These are phyloP conservation scores for Ganoderma boninense DNA, from an alignment of 1,284 basidiomycete genomes.

Conservation along the genomic window DNA sequence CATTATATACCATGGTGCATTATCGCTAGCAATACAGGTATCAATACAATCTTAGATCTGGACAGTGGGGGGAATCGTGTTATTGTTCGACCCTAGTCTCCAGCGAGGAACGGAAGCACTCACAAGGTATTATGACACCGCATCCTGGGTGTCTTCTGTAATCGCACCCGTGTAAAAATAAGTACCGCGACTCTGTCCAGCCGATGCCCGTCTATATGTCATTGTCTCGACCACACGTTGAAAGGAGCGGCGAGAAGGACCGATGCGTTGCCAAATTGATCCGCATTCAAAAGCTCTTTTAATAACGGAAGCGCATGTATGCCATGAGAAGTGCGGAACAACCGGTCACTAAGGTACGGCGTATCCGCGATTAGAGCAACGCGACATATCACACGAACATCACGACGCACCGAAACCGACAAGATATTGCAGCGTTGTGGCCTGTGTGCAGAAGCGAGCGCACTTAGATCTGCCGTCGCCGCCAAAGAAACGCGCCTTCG, in stretches of 20 bases:
- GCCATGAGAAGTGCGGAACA: constrained; percentile 89
- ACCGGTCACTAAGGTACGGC: constrained; percentile 71
- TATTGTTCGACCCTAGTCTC: not conserved
- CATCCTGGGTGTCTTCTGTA: constrained; percentile 8
- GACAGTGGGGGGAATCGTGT: not conserved
- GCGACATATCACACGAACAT: not conserved
- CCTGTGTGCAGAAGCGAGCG: constrained; percentile 49
- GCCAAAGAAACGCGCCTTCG: constrained; percentile 5
- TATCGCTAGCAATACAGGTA: constrained; percentile 25
- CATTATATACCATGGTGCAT: constrained; percentile 8
- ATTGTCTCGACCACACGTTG: not conserved
- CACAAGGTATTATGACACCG: constrained; percentile 28
- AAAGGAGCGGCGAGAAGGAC: not conserved
- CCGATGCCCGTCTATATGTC: constrained; percentile 14
- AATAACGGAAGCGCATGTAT: constrained; percentile 76
- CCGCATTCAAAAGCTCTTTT: not conserved
- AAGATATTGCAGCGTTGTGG: constrained; percentile 83
- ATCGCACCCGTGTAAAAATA: constrained; percentile 3
- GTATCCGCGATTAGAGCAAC: not conserved
- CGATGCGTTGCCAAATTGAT: not conserved
- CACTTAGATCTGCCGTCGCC: not conserved
- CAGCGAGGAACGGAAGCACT: constrained; percentile 12
- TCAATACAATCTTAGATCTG: constrained; percentile 28
- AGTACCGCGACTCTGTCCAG: constrained; percentile 12
- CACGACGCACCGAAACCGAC: constrained; percentile 78